These are phyloP conservation scores for Nemania sp. DNA, from an alignment of 2,329 filamentous ascomycete genomes.

Conservation along the genomic window DNA sequence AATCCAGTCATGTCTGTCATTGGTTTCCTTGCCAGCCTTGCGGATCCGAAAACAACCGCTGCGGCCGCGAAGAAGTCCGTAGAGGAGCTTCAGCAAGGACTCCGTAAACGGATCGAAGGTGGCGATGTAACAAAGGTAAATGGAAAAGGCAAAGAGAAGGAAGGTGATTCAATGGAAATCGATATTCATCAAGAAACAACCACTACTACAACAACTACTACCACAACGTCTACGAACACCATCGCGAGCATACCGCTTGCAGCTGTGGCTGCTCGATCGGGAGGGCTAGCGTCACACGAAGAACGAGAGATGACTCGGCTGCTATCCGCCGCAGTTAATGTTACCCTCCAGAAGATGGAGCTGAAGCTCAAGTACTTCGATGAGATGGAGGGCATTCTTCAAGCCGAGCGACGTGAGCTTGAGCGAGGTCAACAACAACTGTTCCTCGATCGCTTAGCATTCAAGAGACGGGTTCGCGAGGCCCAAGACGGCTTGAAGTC, in stretches of 20 bases:
- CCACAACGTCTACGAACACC: constrained; percentile 52
- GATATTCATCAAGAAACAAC: constrained; percentile 58
- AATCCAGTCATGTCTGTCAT: constrained; percentile 98
- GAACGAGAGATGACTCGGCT: constrained; percentile 95
- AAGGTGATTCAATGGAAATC: constrained; percentile 64
- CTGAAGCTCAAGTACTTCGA: constrained; percentile 95
- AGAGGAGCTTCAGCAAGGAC: constrained; percentile 78
- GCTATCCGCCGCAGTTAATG: constrained; percentile 88
- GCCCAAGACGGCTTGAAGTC: constrained; percentile 75
- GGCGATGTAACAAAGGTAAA: constrained; percentile 51
- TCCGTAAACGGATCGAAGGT: constrained; percentile 76
- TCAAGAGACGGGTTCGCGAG: constrained; percentile 83
- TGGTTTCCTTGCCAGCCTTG: constrained; percentile 87
- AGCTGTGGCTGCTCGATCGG: constrained; percentile 81
- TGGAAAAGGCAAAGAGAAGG: constrained; percentile 63
- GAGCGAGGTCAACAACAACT: constrained; percentile 91
- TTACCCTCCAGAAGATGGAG: constrained; percentile 93
- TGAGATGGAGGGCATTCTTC: constrained; percentile 90
- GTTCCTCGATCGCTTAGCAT: constrained; percentile 87
- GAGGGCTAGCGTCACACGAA: constrained; percentile 89
- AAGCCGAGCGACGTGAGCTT: constrained; percentile 88
- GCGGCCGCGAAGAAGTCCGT: constrained; percentile 88
- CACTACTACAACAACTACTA: constrained; percentile 49
- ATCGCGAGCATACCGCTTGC: constrained; percentile 82
- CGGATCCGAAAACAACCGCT: constrained; percentile 86